Evolutionary conservation across 768 basidiomycete genomes (phyloP), one percentile per base, ranked within the genome.

Genomic region (Leccinum subgranulosum): DNA sequence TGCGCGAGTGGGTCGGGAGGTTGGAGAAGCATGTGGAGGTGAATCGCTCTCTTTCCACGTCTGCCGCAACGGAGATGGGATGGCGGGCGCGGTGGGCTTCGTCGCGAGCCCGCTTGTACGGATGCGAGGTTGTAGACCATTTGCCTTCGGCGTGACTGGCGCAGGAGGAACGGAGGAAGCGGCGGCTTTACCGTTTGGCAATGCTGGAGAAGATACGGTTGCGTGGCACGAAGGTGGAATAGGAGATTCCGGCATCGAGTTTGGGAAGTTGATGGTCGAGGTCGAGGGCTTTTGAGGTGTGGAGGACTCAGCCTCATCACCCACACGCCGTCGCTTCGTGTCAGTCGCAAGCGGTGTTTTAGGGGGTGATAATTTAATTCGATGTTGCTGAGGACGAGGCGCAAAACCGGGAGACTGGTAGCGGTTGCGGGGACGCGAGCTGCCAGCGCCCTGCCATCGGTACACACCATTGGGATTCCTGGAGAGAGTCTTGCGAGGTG

Each of bases 381-480:
- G 76, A 39, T 80, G 69, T 33, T 79, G 75, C 46, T 77, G 64
- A 17, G 81, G 73, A 12, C 83, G 76, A 21, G 84, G 76, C 4
- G 85, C 83, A 66, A 92, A 90, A 4, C 84, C 86, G 48, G 89
- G 88, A 9, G 88, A 89, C 52, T 82, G 80, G 66, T 84, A 88
- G 45, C 88, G 84, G 68, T 88, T 90, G 49, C 81, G 81, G 19
- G 77, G 74, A 63, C 80, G 84, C 12, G 90, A 84, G 63, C 87
- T 90, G 45, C 89, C 88, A 31, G 77, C 86, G n/a, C 90, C 90
- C 61, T 85, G 81, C 86, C 86, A 90, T 49, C 79, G 78, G 70
- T 87, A 87, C 33, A 74, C 66, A 21, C 90, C 90, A 66, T 92
- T 92, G 0, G 90, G 90, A 64, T 92, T 92, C 66, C 75, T 82